Conservation (phyloP, 306 rosid genomes). For the Crotalaria pallida region DNA sequence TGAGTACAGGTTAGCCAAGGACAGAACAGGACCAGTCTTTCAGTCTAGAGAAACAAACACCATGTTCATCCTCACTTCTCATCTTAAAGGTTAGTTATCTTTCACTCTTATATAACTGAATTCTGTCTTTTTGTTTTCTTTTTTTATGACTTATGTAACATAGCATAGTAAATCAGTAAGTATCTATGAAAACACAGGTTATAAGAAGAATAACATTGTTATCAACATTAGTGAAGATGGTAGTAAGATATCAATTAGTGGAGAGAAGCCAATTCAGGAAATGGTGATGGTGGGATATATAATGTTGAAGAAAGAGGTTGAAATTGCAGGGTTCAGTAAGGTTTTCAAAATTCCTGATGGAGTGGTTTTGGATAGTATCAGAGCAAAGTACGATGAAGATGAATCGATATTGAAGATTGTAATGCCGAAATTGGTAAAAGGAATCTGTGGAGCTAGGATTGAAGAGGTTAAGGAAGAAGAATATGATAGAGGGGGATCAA, state of each 20-base stretch:
- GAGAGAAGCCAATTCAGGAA: constrained; percentile 62
- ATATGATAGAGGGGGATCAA: constrained; percentile 4
- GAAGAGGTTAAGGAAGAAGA: constrained; percentile 54
- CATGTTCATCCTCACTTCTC: constrained; percentile 57
- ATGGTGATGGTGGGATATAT: constrained; percentile 52
- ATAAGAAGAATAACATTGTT: constrained; percentile 39
- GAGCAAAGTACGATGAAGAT: constrained; percentile 50
- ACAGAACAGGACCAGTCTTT: constrained; percentile 38
- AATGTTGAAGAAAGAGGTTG: constrained; percentile 49
- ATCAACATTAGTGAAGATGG: constrained; percentile 73
- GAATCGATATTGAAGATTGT: constrained; percentile 44
- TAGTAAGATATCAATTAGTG: constrained; percentile 40
- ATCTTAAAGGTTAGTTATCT: constrained; percentile 54
- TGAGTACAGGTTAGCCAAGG: constrained; percentile 42
- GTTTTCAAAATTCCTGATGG: constrained; percentile 60
- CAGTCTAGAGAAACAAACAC: constrained; percentile 46
- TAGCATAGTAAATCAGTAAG: not conserved
- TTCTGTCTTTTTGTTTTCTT: not conserved
- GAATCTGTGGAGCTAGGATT: constrained; percentile 36
- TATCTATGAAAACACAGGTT: constrained; percentile 49
- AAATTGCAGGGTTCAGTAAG: constrained; percentile 42
- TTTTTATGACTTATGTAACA: not conserved
- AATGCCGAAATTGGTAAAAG: constrained; percentile 63
- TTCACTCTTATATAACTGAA: not conserved
- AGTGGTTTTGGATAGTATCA: constrained; percentile 56